Evolutionary conservation across 2,329 filamentous ascomycete genomes (phyloP).

Genomic region (Cladosporium velox): DNA sequence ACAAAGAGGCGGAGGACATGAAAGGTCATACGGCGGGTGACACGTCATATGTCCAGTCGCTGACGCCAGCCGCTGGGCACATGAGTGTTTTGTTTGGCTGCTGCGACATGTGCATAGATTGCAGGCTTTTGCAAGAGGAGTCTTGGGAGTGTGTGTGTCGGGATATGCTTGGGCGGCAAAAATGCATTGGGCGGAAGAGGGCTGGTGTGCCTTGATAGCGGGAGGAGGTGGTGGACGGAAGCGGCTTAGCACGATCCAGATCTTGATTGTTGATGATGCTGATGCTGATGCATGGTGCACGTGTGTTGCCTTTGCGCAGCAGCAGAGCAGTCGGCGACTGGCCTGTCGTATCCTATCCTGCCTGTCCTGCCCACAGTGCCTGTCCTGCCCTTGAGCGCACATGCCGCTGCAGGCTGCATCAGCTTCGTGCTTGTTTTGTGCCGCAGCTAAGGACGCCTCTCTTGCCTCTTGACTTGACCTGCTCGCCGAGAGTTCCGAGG

Average conservation of each 20-base stretch:
- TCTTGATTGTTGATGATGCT: slow-evolving; percentile 2
- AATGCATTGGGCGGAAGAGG: not conserved
- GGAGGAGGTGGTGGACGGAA: not conserved
- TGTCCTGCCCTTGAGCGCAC: not conserved
- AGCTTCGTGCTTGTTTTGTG: not conserved
- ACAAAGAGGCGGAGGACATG: not conserved
- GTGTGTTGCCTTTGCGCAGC: not conserved
- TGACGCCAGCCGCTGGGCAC: not conserved
- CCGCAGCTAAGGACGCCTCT: not conserved
- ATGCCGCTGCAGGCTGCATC: not conserved
- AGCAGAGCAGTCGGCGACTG: not conserved
- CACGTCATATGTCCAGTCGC: not conserved
- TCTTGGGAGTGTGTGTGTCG: not conserved
- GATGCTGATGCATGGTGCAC: not conserved
- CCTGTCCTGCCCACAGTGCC: too few species aligned
- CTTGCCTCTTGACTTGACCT: not conserved
- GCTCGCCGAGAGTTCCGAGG: not conserved
- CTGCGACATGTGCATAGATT: not conserved
- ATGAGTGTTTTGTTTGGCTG: not conserved
- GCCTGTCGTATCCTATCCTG: too few species aligned
- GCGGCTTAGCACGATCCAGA: slow-evolving; percentile 7
- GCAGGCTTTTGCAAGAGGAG: not conserved
- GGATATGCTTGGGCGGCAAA: not conserved
- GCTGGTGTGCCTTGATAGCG: not conserved
- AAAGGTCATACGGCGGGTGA: not conserved